Base-by-base conservation (phyloP, 805 yeast species). In the Candida boleticola region DNA sequence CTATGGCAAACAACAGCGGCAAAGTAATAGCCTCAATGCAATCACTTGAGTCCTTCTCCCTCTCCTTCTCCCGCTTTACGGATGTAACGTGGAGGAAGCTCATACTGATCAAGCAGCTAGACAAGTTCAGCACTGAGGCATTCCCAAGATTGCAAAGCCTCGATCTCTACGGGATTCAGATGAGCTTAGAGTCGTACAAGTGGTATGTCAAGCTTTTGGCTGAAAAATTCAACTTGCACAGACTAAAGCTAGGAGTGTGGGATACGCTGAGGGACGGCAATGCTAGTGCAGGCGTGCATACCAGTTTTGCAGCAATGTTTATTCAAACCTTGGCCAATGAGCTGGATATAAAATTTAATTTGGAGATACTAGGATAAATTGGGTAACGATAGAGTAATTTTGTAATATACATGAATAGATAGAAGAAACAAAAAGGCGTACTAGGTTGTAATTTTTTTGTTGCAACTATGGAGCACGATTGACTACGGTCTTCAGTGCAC, bases 11-110 rank as follows among this genome's bases (percentile, higher is more conserved):
- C 7, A 23, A 23, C 27, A 23, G n/a, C n/a, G n/a, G n/a, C n/a
- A n/a, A n/a, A n/a, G n/a, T n/a, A n/a, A n/a, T n/a, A n/a, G n/a
- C n/a, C n/a, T n/a, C 27, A 23, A 23, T 23, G 27, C 27, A 11
- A 7, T 23, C 27, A 23, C 27, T 25, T 10, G 35, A 31, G 16
- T 14, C 35, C 5, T 37, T 30, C 34, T 9, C 27, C 17, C 30
- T 29, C 11, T 27, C 26, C 17, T 26, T 39, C 11, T 17, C n/a
- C 10, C 14, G n/a, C 13, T 17, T 6, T 16, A 29, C 29, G n/a
- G 41, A 38, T 22, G n/a, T 19, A 6, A 19, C 29, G 7, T 38
- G 41, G 41, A 38, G 41, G 29, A 38, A 38, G 19, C n/a, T 38
- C n/a, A 25, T 38, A n/a, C 36, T 29, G 36, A 38, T 16, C 20